Base-by-base conservation (phyloP, 176 grass and related monocot species). In the Olyra latifolia region DNA sequence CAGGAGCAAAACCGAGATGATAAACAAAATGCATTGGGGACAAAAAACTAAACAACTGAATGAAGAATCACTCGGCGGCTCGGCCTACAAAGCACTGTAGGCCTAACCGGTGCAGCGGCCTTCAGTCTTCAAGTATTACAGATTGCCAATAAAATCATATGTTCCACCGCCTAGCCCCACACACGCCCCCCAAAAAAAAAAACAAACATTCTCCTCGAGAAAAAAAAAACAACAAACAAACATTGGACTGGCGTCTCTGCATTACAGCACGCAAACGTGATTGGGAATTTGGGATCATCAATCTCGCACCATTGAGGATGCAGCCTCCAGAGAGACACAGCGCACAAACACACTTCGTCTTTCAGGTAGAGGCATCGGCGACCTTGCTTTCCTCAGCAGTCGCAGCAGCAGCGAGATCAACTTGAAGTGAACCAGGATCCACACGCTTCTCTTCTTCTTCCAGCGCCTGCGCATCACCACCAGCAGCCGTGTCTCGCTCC, bases 361-460 rank as follows among this genome's bases (percentile, higher is more conserved):
- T 46, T 75, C 62, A 76, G 52, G 44, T 0, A 9, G 71, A 75
- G 4, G 23, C 60, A 41, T n/a, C 84, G 12, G 76, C 44, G 5
- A 22, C 69, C 47, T 58, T 28, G 48, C 9, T 66, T 24, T 20
- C 27, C 65, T 79, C 76, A 27, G 1, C 59, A 46, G 44, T 55
- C 32, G 28, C 23, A 40, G 45, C 59, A 6, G 22, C 35, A 54
- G 68, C n/a, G n/a, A n/a, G n/a, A n/a, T n/a, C 59, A 24, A 73
- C 76, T 29, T 67, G 69, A 65, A 80, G 40, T 12, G 69, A 86
- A 66, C 44, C 80, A 32, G 80, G 65, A 83, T 77, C 58, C 57
- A 79, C 80, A 9, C 56, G 32, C 20, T 82, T 82, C 62, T 82
- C 85, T 70, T 87, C 47, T 62, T 74, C 66, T 29, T 41, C 86